Conservation (phyloP, 164 flowering plant genomes). For the Santalum album region DNA sequence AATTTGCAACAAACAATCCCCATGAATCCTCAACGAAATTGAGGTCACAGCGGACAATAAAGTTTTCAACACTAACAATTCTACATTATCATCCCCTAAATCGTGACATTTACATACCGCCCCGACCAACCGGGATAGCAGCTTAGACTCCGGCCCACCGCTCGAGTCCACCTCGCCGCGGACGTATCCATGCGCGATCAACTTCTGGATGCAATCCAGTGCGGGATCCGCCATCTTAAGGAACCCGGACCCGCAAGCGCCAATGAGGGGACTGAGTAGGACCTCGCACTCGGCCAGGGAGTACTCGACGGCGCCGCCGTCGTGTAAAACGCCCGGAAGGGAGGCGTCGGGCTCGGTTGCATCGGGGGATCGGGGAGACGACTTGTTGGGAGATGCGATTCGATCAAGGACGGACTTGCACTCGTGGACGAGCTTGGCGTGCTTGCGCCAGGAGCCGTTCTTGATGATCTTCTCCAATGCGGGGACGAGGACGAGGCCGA, state of each 20-base stretch:
- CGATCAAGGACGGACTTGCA: conserved; percentile 68
- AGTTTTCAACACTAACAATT: conserved; percentile 64
- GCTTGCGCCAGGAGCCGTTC: conserved; percentile 92
- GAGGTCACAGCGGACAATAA: conserved; percentile 86
- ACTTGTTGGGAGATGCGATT: conserved; percentile 10
- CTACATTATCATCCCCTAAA: conserved; percentile 68
- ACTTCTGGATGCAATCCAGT: conserved; percentile 71
- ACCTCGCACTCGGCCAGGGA: conserved; percentile 71
- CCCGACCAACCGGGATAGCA: conserved; percentile 55
- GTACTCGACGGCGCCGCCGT: conserved; percentile 42
- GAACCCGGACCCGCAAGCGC: conserved; percentile 51
- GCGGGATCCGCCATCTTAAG: conserved; percentile 84
- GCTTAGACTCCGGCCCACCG: conserved; percentile 42
- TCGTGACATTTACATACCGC: conserved; percentile 82
- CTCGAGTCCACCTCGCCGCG: conserved; percentile 86
- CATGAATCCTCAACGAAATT: conserved; percentile 71
- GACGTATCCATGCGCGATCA: conserved; percentile 66
- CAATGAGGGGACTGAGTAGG: conserved; percentile 64
- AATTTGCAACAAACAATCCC: conserved; percentile 79
- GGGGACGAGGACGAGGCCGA: conserved; percentile 51
- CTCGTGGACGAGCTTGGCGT: conserved; percentile 76
- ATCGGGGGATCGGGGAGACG: not conserved
- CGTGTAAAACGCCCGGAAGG: conserved; percentile 67
- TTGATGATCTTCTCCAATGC: conserved; percentile 85
- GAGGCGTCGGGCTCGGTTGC: conserved; percentile 30